A percentile compares a stretch with the other conserved stretches of the same genome.
These are phyloP conservation scores for Arthonia radiata DNA, from an alignment of 495 filamentous ascomycete species.

Conservation along the genomic window DNA sequence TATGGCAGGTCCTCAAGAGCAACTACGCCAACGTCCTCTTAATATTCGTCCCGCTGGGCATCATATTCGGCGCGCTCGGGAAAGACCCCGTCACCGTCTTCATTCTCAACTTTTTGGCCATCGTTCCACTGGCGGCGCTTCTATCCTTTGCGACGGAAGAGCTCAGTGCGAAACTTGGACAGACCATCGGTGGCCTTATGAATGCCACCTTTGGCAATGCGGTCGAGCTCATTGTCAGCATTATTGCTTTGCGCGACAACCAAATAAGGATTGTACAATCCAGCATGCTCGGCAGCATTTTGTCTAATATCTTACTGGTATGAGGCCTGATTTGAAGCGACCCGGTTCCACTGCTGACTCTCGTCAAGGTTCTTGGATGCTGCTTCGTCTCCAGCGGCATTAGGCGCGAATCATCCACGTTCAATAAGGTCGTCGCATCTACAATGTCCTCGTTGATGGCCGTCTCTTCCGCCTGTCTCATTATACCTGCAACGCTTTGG, in stretches of 20 bases:
- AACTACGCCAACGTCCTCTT: slow-evolving; percentile 73
- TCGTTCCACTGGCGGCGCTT: slow-evolving; percentile 77
- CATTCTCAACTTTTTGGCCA: slow-evolving; percentile 80
- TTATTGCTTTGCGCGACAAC: slow-evolving; percentile 62
- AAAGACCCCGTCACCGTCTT: slow-evolving; percentile 65
- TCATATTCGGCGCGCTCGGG: slow-evolving; percentile 43
- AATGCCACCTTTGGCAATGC: slow-evolving; percentile 97
- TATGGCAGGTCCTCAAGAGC: slow-evolving; percentile 28
- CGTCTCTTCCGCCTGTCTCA: slow-evolving; percentile 69
- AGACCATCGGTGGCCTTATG: slow-evolving; percentile 74
- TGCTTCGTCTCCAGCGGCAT: slow-evolving; percentile 85
- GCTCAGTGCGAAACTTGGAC: slow-evolving; percentile 55
- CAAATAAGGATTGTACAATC: slow-evolving; percentile 91
- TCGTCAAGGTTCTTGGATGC: slow-evolving; percentile 47
- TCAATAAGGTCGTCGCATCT: slow-evolving; percentile 72
- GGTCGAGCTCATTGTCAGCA: slow-evolving; percentile 94
- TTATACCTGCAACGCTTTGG: slow-evolving; percentile 72
- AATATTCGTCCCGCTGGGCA: slow-evolving; percentile 73
- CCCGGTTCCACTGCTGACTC: slow-evolving; percentile 1
- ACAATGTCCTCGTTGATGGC: slow-evolving; percentile 95
- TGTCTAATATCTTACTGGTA: slow-evolving; percentile 79
- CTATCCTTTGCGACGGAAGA: slow-evolving; percentile 93
- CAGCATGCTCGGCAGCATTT: slow-evolving; percentile 89
- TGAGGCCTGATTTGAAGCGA: slow-evolving; percentile 1
- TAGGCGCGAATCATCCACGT: slow-evolving; percentile 40